Evolutionary conservation across 2,329 filamentous ascomycete species (phyloP), one percentile per base, ranked within the genome.

Genomic region (Chalaropsis thielavioides): DNA sequence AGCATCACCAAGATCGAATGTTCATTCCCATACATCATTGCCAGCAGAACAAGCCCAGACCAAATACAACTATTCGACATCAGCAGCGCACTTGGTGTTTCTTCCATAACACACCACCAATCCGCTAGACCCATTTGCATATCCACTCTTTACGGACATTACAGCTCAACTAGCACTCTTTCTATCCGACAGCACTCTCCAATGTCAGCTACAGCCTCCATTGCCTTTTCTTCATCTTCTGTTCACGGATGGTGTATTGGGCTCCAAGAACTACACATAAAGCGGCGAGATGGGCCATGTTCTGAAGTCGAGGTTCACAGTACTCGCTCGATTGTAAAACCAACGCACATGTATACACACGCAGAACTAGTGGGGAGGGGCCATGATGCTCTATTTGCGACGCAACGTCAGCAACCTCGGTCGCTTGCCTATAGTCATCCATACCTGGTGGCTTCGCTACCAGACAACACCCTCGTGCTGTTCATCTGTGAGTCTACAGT

Each of bases 181-280:
- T 38, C 27, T 13, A 38, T 31, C 2, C 13, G 51, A 35, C 51
- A 58, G 8, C 51, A 79, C 31, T 83, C 83, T 15, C 73, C 82
- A 0, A 76, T 78, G 2, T 82, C 82, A 11, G 82, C 90, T 19
- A 82, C 90, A n/a, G 88, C 90, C 1, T 91, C 89, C 0, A 88
- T 96, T 67, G 92, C 90, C 0, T 96, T 95, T 73, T 89, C 89
- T 0, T 84, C 95, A 69, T 85, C 87, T 17, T 88, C 88, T 1
- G 79, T 86, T 2, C 85, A 84, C 54, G 91, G 91, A 35, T 96
- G 92, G 89, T 91, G 88, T 7, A 82, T 96, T 17, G 92, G 91
- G 1, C 83, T 97, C n/a, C 92, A 97, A 73, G 92, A 96, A 73
- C 77, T 96, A 54, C 85, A 87, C 66, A 80, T 95, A 54, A 74